Base-by-base conservation (phyloP, 2,329 filamentous ascomycete genomes). In the Claviceps sp. region DNA sequence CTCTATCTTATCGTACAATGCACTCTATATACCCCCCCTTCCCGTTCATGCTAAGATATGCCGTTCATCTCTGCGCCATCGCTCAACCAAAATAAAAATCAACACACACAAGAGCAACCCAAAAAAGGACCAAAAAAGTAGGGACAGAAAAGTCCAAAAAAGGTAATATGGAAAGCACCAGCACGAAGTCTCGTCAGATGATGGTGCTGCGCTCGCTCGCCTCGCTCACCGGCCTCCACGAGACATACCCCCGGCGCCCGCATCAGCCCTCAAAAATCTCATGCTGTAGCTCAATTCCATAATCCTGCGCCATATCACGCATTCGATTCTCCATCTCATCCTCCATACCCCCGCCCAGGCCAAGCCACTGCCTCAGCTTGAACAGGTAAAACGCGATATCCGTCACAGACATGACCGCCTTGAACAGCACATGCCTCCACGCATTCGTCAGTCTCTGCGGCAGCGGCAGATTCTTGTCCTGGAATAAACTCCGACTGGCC, bases 311-410 rank as follows among this genome's bases (percentile, higher is more conserved):
- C 75, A 96, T 86, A 53, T 76, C 79, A 67, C 79, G 84, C 89
- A 97, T 94, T 59, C 85, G 79, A 62, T 79, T 78, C 72, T 97
- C 93, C 55, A 97, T 82, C 65, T 91, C 88, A 63, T 96, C 91
- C 65, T 97, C 93, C 86, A 97, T 93, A 0, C 90, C 90, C 9
- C 82, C 77, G 0, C 90, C 88, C 2, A 82, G 67, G 0, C 87
- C 86, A 13, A 96, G 63, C 64, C 79, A 77, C 70, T 97, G 90
- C 58, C 81, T 77, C 6, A 94, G 49, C 70, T 86, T 87, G 60
- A 82, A 85, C 59, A 85, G 85, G 66, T 86, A 94, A 66, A 95
- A 98, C 11, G 85, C 79, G 0, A 94, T 63, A 66, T 97, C 93
- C 16, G 82, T 86, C 4, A 79, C 74, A 16, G 88, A 70, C 59